Evolutionary conservation across 2,329 filamentous ascomycete genomes (phyloP).

Genomic region (Scedosporium aurantiacum): DNA sequence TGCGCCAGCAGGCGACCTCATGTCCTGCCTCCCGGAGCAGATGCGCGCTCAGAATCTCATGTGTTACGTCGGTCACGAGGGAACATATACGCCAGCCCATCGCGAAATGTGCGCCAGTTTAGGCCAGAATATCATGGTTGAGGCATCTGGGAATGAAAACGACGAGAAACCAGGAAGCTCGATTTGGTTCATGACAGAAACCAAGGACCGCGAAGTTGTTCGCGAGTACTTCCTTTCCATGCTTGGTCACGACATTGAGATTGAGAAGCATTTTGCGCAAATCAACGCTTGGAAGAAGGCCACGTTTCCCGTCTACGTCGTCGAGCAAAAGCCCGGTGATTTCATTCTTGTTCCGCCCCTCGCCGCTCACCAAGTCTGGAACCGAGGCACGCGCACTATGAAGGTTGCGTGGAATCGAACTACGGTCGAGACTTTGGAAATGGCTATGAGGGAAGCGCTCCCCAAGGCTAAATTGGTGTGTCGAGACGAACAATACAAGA

Average conservation of each 20-base stretch:
- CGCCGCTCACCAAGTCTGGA: constrained; percentile 97
- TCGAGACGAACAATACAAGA: constrained; percentile 97
- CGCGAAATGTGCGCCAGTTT: constrained; percentile 95
- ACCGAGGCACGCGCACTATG: constrained; percentile 87
- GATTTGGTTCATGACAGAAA: constrained; percentile 98
- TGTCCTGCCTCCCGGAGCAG: constrained; percentile 76
- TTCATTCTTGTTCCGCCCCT: constrained; percentile 89
- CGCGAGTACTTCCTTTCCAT: constrained; percentile 90
- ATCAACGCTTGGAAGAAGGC: constrained; percentile 92
- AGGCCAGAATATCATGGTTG: constrained; percentile 97
- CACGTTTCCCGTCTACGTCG: constrained; percentile 83
- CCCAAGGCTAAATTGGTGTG: constrained; percentile 85
- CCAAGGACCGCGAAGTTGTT: constrained; percentile 79
- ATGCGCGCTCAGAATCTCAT: constrained; percentile 96
- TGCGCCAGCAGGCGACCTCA: constrained; percentile 75
- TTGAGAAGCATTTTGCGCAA: constrained; percentile 94
- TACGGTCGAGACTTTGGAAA: constrained; percentile 78
- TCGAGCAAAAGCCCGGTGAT: constrained; percentile 83
- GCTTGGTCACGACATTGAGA: constrained; percentile 90
- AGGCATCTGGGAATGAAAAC: constrained; percentile 62
- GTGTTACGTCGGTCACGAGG: constrained; percentile 97
- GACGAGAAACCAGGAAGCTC: constrained; percentile 80
- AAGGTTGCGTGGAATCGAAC: constrained; percentile 98
- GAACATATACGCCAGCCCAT: constrained; percentile 90
- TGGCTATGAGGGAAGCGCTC: constrained; percentile 77